Conservation (phyloP, 2,329 filamentous ascomycete species). For the Nothophaeocryptopus gaeumannii region DNA sequence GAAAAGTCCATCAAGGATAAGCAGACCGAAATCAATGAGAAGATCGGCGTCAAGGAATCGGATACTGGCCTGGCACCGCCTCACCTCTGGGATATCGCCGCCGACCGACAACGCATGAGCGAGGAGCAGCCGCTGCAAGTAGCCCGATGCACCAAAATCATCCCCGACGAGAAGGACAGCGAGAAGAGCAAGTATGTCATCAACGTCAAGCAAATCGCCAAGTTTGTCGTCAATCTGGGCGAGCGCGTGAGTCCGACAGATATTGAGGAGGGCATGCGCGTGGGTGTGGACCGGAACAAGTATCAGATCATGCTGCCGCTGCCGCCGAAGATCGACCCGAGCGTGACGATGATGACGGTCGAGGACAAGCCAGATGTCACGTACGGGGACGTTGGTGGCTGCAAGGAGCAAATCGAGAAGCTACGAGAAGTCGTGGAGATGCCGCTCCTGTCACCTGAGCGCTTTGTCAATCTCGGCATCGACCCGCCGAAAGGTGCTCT, state of each 20-base stretch:
- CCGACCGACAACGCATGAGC: slow-evolving; percentile 95
- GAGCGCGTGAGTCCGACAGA: slow-evolving; percentile 96
- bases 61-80: slow-evolving; percentile 97
- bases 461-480: slow-evolving; percentile 98
- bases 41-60: slow-evolving; percentile 89
- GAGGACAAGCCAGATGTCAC: slow-evolving; percentile 99
- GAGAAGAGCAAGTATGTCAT: slow-evolving; percentile 99
- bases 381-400: slow-evolving; percentile 96
- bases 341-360: slow-evolving; percentile 99
- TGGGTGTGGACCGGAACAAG: slow-evolving; percentile 96
- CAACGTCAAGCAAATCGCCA: slow-evolving; percentile 99
- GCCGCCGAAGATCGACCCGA: slow-evolving; percentile 97
- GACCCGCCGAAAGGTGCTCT: slow-evolving; percentile 97
- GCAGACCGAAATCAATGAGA: slow-evolving; percentile 96
- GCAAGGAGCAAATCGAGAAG: slow-evolving; percentile 99
- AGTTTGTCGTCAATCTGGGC: slow-evolving; percentile 96
- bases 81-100: slow-evolving; percentile 97
- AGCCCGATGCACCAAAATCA: slow-evolving; percentile 98
- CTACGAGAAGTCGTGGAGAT: slow-evolving; percentile 97
- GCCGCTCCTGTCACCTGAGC: slow-evolving; percentile 91
- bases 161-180: slow-evolving; percentile 89
- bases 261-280: slow-evolving; percentile 99
- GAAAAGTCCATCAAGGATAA: slow-evolving; percentile 99
- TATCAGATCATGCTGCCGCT: slow-evolving; percentile 97
- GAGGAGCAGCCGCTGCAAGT: slow-evolving; percentile 98